Evolutionary conservation across 2,329 filamentous ascomycete genomes (phyloP).

Genomic region (Sclerotinia spermophila): DNA sequence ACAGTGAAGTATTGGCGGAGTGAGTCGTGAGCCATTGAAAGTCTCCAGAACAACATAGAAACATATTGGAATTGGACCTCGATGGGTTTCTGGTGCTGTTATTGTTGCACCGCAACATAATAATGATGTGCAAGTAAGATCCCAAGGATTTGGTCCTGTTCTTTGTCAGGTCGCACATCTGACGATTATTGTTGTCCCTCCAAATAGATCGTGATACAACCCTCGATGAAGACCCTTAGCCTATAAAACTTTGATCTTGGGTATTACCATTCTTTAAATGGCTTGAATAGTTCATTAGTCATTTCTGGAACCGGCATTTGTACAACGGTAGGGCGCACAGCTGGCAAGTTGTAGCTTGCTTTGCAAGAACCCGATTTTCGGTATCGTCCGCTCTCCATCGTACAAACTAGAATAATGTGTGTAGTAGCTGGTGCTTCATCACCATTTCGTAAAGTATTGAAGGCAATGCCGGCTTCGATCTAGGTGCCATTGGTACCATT

Average conservation of each 20-base stretch:
- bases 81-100: neutral
- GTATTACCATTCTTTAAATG: slow-evolving; percentile 5
- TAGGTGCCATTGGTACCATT: slow-evolving; percentile 18
- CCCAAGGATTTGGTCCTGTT: slow-evolving; percentile 17
- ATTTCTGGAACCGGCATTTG: slow-evolving; percentile 7
- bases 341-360: slow-evolving; percentile 11
- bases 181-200: slow-evolving; percentile 15
- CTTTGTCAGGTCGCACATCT: slow-evolving; percentile 16
- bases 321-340: slow-evolving; percentile 9
- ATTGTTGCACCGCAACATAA: slow-evolving; percentile 1
- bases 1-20: slow-evolving; percentile 8
- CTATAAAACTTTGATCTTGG: neutral
- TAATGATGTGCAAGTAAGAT: slow-evolving; percentile 10
- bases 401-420: neutral
- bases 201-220: slow-evolving; percentile 8
- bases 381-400: slow-evolving; percentile 6
- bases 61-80: neutral
- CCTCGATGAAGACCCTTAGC: neutral
- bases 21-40: neutral
- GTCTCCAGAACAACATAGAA: neutral
- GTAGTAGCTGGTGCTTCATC: neutral
- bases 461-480: neutral
- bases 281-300: slow-evolving; percentile 1
- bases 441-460: neutral
- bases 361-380: slow-evolving; percentile 9